Base-by-base conservation (phyloP, 1,284 basidiomycete species). In the Boletellus deceptivus region DNA sequence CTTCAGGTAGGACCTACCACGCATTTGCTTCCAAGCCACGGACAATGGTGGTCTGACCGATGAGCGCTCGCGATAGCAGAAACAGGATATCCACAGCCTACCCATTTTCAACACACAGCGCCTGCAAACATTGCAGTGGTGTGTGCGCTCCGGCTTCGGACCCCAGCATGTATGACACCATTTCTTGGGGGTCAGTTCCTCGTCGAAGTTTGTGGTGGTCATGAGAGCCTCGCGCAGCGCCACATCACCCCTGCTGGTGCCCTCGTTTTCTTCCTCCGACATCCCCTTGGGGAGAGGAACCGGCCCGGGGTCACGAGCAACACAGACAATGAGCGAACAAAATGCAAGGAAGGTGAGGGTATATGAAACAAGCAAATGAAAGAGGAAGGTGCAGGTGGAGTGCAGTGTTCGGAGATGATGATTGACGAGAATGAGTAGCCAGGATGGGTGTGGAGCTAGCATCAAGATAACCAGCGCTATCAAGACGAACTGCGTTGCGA, bases 21-120 rank as follows among this genome's bases (percentile, higher is more conserved):
- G 68, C 92, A 95, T 63, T 79, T 86, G 48, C 75, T 72, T 36
- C 82, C 89, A 14, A 94, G 72, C 92, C 92, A 95, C 3, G 86
- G 86, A 64, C 92, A 95, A 64, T 95, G 92, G 65, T 94, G 92
- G 66, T 95, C 91, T 90, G 55, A 52, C 22, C 41, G 36, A 50
- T 52, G 40, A 57, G 49, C 9, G 43, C 54, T 20, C 27, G 13
- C 59, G 57, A 59, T 48, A 46, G n/a, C 25, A 14, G 9, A 22
- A 13, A 34, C 7, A 39, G n/a, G 27, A 16, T 25, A 35, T 33
- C 25, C 36, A 16, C 10, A 16, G 68, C 82, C 49, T 47, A 89
- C 91, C 87, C 84, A 93, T 89, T 72, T 92, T 93, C 40, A 94
- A 71, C 8, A 91, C 84, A 67, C 92, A 94, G 37, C 85, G 76